Base-by-base conservation (phyloP, 2,329 filamentous ascomycete genomes). In the Cercospora brassicicola region DNA sequence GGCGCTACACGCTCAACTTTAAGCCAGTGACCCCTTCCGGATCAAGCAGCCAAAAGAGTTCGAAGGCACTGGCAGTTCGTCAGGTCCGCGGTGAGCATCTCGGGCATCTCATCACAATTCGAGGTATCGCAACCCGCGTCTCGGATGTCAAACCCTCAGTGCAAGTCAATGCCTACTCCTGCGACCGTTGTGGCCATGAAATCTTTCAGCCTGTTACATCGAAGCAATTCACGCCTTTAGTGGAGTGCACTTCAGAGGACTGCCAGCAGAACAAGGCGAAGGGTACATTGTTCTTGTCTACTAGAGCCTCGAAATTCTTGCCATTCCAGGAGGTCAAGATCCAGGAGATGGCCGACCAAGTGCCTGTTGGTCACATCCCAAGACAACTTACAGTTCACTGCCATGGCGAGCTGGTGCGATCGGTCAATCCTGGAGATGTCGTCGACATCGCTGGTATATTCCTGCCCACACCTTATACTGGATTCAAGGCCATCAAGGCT, bases 301-400 rank as follows among this genome's bases (percentile, higher is more conserved):
- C 94, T n/a, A 88, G 95, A 75, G 95, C 94, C 0, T 97, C 94
- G 62, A 99, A 98, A 77, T 99, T 98, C 77, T 83, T 97, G 76
- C 93, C 95, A 3, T 99, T 99, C 84, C 95, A 99, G 80, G 95
- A 99, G 81, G 89, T 98, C 81, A 98, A 98, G 83, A 93, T 99
- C 66, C 95, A 99, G 81, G 95, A 99, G 79, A 92, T 98, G 89
- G 93, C 95, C n/a, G 95, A 99, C 79, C 95, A 99, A 80, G 95
- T 99, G 0, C 95, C 95, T 7, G 96, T 99, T 71, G 95, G 95
- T 61, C 95, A 99, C 78, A 99, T 99, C 75, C 95, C 95, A 33
- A 89, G 95, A 67, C 93, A 93, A 66, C 83, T 99, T 70, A 98
- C 94, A 0, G 84, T 99, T 23, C 88, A 96, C 75, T 97, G 93